Evolutionary conservation across 1,284 basidiomycete species (phyloP).

Genomic region (Cystobasidium sp.): DNA sequence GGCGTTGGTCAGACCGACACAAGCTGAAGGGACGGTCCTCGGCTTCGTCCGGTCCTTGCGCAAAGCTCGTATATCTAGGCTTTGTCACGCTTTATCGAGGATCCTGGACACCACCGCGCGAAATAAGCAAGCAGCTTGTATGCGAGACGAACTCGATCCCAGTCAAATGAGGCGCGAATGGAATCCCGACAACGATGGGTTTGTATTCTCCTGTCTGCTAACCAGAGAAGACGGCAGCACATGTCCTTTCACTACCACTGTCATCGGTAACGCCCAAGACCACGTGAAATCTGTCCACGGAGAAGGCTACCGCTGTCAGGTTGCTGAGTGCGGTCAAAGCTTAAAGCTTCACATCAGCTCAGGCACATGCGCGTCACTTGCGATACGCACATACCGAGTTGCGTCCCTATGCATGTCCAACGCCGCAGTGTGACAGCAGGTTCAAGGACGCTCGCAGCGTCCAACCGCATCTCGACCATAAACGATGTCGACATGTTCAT

Average conservation of each 20-base stretch:
- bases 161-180: background rate
- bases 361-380: background rate
- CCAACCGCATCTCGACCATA: background rate
- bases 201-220: background rate
- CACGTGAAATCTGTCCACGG: background rate
- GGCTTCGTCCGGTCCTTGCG: no score
- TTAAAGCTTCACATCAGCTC: background rate
- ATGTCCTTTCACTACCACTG: background rate
- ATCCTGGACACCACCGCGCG: background rate
- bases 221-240: background rate
- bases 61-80: no score
- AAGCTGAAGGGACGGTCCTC: no score
- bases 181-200: background rate
- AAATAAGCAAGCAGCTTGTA: background rate
- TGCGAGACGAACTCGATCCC: background rate
- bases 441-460: background rate
- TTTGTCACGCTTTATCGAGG: background rate
- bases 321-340: background rate
- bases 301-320: background rate
- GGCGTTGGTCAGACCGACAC: no score
- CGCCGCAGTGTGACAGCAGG: background rate
- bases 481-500: background rate
- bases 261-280: background rate
- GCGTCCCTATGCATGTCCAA: background rate
- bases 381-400: background rate